Evolutionary conservation across 169 alveolate genomes (phyloP).

Genomic region (Cryptosporidium bovis): DNA sequence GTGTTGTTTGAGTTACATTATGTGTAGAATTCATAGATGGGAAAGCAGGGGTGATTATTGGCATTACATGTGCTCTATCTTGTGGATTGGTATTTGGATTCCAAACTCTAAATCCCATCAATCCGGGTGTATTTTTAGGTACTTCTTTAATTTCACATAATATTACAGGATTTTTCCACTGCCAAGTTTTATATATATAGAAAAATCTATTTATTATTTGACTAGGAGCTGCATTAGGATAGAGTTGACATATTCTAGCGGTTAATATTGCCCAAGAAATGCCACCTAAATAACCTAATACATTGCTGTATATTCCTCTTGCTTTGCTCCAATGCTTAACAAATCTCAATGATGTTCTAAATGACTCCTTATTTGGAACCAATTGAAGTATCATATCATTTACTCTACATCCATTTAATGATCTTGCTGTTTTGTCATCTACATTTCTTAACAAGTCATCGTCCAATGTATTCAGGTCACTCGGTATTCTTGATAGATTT

Average conservation of each 20-base stretch:
- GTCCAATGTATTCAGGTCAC: constrained; percentile 82
- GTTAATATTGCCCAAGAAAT: constrained; percentile 98
- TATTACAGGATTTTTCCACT: constrained; percentile 90
- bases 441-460: constrained; percentile 84
- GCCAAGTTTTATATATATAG: constrained; percentile 89
- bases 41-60: constrained; percentile 97
- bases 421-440: constrained; percentile 90
- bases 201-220: constrained; percentile 94
- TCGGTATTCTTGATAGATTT: constrained; percentile 83
- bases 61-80: constrained; percentile 93
- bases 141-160: constrained; percentile 88
- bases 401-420: constrained; percentile 94
- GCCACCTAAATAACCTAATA: constrained; percentile 94
- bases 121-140: constrained; percentile 85
- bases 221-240: constrained; percentile 93
- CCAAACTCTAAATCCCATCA: constrained; percentile 91
- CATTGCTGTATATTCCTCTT: constrained; percentile 98
- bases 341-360: constrained; percentile 93
- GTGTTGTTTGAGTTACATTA: constrained; percentile 93
- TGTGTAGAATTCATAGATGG: constrained; percentile 98
- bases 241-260: constrained; percentile 95
- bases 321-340: constrained; percentile 97
- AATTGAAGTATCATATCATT: constrained; percentile 92
- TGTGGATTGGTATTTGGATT: constrained; percentile 89
- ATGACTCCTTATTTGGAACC: constrained; percentile 93